Conservation (phyloP, 2,329 filamentous ascomycete species). For the Camptophora hylomeconis region DNA sequence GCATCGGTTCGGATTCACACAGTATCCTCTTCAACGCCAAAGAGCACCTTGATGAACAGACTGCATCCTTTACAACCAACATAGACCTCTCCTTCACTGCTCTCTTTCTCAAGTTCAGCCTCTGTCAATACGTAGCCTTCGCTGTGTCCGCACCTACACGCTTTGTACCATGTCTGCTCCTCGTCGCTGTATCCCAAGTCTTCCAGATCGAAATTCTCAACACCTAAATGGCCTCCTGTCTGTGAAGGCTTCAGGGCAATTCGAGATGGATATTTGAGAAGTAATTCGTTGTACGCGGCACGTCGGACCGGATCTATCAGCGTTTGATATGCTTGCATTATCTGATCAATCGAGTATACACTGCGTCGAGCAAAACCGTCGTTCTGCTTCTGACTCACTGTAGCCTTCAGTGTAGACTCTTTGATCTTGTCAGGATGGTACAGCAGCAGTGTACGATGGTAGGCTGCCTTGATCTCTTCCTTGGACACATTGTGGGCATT, state of each 20-base stretch:
- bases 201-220: conserved; percentile 46
- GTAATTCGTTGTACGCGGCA: conserved; percentile 34
- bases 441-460: conserved; percentile 41
- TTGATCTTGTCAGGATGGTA: conserved; percentile 46
- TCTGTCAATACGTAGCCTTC: conserved; percentile 43
- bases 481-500: conserved; percentile 18
- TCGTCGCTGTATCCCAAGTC: conserved; percentile 34
- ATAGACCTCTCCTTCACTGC: conserved; percentile 39
- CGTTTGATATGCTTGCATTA: conserved; percentile 44
- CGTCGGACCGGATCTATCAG: conserved; percentile 33
- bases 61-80: conserved; percentile 51
- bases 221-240: conserved; percentile 32
- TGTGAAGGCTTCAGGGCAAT: conserved; percentile 14
- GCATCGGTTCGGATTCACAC: too few relatives aligned
- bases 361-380: not conserved
- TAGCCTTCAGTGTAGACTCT: not conserved
- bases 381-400: too few relatives aligned
- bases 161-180: conserved; percentile 34
- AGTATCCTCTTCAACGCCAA: conserved; percentile 40
- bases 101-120: conserved; percentile 33
- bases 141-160: conserved; percentile 46
- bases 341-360: conserved; percentile 38
- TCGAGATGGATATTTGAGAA: conserved; percentile 10
- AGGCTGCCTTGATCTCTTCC: conserved; percentile 39
- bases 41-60: conserved; percentile 48